These are phyloP conservation scores for Oehlia diaphana DNA, from an alignment of 192 early-diverging fungal species.

Conservation along the genomic window DNA sequence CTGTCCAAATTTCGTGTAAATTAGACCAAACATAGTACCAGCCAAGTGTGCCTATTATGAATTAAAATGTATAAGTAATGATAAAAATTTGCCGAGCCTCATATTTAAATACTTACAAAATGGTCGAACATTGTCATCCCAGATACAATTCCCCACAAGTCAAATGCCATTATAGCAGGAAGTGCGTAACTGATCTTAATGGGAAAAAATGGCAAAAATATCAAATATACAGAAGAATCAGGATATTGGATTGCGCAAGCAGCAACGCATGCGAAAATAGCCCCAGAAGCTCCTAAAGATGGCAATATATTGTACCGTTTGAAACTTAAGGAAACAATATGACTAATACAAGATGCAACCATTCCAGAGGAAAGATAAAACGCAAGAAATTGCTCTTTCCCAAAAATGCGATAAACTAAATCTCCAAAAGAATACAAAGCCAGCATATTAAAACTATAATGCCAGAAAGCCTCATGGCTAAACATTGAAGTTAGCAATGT, in stretches of 20 bases:
- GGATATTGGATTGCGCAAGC: conserved; percentile 60
- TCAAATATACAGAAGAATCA: conserved; percentile 53
- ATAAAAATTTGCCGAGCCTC: background rate
- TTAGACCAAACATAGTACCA: conserved; percentile 63
- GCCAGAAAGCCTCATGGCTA: conserved; percentile 71
- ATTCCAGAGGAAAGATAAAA: conserved; percentile 77
- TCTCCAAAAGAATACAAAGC: conserved; percentile 70
- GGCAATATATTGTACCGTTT: conserved; percentile 53
- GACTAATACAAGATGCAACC: conserved; percentile 66
- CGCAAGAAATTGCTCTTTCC: conserved; percentile 69
- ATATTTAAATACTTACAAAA: conserved; percentile 51
- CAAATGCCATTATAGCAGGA: conserved; percentile 67
- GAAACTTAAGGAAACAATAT: conserved; percentile 51
- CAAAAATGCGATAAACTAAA: conserved; percentile 49
- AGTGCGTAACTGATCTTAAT: conserved; percentile 64
- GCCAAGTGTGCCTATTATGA: conserved; percentile 58
- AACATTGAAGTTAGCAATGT: conserved; percentile 82
- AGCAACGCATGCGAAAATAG: conserved; percentile 71
- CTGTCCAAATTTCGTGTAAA: conserved; percentile 55
- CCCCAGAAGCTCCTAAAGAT: conserved; percentile 82
- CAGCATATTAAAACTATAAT: conserved; percentile 81
- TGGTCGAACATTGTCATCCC: conserved; percentile 81
- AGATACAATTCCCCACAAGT: conserved; percentile 69
- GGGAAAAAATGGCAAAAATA: conserved; percentile 58
- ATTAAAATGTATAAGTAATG: background rate